Evolutionary conservation across 352 stramenopile species (phyloP).

Genomic region (Elongisporangium anandrum): DNA sequence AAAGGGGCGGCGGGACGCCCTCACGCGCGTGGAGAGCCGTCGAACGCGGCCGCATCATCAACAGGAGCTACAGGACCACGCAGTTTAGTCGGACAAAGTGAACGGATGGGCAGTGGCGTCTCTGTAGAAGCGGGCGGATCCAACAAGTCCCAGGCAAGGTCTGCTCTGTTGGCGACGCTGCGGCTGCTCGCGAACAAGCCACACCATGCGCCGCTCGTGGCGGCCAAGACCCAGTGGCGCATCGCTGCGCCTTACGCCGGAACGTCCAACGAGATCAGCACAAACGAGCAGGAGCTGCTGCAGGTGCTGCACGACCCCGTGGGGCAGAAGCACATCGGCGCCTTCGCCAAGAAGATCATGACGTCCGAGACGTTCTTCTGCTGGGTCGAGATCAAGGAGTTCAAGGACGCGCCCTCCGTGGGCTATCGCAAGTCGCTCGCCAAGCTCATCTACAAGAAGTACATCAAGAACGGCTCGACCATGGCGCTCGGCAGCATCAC

Average conservation of each 20-base stretch:
- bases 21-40: not conserved
- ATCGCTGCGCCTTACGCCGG: constrained; percentile 50
- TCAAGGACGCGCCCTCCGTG: constrained; percentile 54
- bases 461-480: constrained; percentile 68
- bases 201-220: constrained; percentile 62
- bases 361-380: constrained; percentile 82
- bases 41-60: not conserved
- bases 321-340: constrained; percentile 76
- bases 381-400: constrained; percentile 86
- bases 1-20: no score
- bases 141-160: constrained; percentile 36
- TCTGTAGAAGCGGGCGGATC: constrained; percentile 24
- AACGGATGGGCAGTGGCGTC: constrained; percentile 29
- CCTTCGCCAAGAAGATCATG: constrained; percentile 80
- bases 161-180: constrained; percentile 42
- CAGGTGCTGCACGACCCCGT: constrained; percentile 72
- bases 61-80: no score
- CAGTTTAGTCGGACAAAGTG: no score
- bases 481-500: constrained; percentile 78
- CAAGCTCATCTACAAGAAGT: constrained; percentile 86
- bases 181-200: constrained; percentile 55
- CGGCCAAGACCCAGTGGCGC: constrained; percentile 77
- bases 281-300: constrained; percentile 65
- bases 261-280: constrained; percentile 36
- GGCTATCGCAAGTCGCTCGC: constrained; percentile 69